A percentile compares a stretch with the other conserved stretches of the same genome.
Evolutionary conservation across 768 basidiomycete genomes (phyloP).

Genomic region (Xerocomellus dryophilus): DNA sequence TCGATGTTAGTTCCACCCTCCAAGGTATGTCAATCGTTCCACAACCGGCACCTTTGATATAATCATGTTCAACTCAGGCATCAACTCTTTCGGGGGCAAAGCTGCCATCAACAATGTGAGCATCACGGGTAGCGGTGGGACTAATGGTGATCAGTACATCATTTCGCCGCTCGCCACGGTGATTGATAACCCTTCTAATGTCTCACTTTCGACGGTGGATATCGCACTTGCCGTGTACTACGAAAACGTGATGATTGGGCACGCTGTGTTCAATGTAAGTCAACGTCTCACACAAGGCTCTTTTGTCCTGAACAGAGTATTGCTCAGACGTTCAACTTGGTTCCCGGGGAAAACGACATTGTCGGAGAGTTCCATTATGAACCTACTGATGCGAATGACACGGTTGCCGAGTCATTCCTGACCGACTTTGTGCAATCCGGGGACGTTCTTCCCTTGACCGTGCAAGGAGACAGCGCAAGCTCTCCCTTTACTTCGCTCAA

Average conservation of each 20-base stretch:
- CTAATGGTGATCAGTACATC: conserved; percentile 57
- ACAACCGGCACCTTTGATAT: neutral
- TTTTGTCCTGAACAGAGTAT: neutral
- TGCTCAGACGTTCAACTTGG: conserved; percentile 50
- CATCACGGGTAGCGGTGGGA: conserved; percentile 63
- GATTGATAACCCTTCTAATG: conserved; percentile 65
- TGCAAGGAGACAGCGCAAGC: conserved; percentile 57
- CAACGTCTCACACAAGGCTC: neutral
- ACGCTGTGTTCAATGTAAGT: conserved; percentile 56
- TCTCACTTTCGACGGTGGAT: conserved; percentile 57
- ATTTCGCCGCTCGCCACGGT: conserved; percentile 53
- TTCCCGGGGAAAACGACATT: conserved; percentile 54
- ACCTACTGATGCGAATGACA: conserved; percentile 64
- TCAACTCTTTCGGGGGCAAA: conserved; percentile 54
- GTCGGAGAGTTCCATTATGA: conserved; percentile 65
- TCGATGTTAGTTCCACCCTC: conserved; percentile 56
- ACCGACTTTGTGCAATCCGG: conserved; percentile 56
- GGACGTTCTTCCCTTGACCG: conserved; percentile 45
- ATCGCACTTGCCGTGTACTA: conserved; percentile 59
- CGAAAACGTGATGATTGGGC: conserved; percentile 54
- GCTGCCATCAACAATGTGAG: conserved; percentile 54
- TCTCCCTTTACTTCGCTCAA: conserved; percentile 61
- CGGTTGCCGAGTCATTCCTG: conserved; percentile 59
- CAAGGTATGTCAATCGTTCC: conserved; percentile 38
- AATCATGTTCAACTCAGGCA: conserved; percentile 36